These are phyloP conservation scores for Haplosporangium sp. DNA, from an alignment of 371 early-diverging fungal species.

Conservation along the genomic window DNA sequence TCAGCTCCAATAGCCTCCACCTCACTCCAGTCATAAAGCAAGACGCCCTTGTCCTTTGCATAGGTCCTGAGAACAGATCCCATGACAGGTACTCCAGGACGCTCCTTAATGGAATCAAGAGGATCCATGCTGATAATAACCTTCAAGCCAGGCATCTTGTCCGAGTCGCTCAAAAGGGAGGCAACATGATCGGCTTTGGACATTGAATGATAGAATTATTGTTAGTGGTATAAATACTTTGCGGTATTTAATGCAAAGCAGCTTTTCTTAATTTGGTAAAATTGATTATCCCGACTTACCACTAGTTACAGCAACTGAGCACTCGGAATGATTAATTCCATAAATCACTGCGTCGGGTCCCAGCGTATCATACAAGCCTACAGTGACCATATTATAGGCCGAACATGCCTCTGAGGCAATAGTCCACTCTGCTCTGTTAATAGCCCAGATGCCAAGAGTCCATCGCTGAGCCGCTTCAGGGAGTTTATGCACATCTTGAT, in stretches of 20 bases:
- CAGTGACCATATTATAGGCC: constrained; percentile 72
- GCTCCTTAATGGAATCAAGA: constrained; percentile 55
- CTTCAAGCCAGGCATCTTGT: constrained; percentile 73
- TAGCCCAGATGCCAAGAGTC: constrained; percentile 75
- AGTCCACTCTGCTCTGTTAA: constrained; percentile 96
- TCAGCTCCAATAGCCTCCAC: constrained; percentile 64
- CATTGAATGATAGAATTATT: not conserved
- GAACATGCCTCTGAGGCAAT: constrained; percentile 78
- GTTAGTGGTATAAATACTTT: too few species aligned
- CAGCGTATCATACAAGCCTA: constrained; percentile 97
- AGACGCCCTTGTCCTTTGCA: constrained; percentile 63
- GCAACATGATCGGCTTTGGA: constrained; percentile 68
- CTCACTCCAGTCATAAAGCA: constrained; percentile 67
- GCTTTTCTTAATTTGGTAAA: not conserved
- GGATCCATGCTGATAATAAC: constrained; percentile 84
- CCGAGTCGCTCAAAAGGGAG: constrained; percentile 64
- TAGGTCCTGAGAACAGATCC: constrained; percentile 60
- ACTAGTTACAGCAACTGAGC: constrained; percentile 77
- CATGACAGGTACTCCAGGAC: constrained; percentile 38
- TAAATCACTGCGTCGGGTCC: constrained; percentile 83
- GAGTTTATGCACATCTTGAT: constrained; percentile 48
- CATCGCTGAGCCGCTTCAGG: constrained; percentile 34
- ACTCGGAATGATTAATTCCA: constrained; percentile 78
- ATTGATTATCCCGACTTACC: constrained; percentile 19
- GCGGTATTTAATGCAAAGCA: too few species aligned